Evolutionary conservation across 805 yeast genomes (phyloP), one percentile per base, ranked within the genome.

Genomic region (Ogataea dorogensis): DNA sequence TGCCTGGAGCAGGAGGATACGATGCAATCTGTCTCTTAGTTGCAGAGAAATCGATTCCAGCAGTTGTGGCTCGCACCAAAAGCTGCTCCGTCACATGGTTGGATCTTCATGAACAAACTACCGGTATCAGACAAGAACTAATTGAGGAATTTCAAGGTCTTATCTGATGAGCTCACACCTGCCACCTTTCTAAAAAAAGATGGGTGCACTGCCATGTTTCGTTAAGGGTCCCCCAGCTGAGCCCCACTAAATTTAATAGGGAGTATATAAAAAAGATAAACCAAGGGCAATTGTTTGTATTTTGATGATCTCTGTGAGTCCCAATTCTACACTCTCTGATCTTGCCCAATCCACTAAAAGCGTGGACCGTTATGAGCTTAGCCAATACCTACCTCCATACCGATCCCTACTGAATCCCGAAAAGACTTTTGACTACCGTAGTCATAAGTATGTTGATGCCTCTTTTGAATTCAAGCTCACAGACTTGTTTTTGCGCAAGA

Each of bases 1-100:
- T 93, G 3, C 98, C 98, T 0, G 98, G 98, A 2, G 98, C 98
- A 0, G 98, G 98, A 17, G 98, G 98, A 0, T 84, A 79, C 55
- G 98, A 93, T 65, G 98, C 98, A 1, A 75, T 93, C 13, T 75
- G 94, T 38, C 52, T 91, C 17, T 59, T 93, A 17, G 81, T 82
- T 2, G 68, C 73, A 2, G 76, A 72, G 17, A 52, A 59, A 1
- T 57, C 73, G 2, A 56, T 73, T 3, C 58, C 51, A 2, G 42
- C 49, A 8, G 65, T 77, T n/a, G 17, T 38, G 9, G 16, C 28
- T 2, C 19, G 20, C 5, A 47, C 51, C 4, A 32, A 38, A 0
- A 30, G 16, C 18, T 31, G 18, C 4, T 59, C 61, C 12, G 88
- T 85, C 0, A 63, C 71, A 3, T 85, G 94, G 93, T 63, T 85